phyloP scores from a whole-genome alignment of 2,329 filamentous ascomycete species.

The Zymoseptoria passerinii region DNA sequence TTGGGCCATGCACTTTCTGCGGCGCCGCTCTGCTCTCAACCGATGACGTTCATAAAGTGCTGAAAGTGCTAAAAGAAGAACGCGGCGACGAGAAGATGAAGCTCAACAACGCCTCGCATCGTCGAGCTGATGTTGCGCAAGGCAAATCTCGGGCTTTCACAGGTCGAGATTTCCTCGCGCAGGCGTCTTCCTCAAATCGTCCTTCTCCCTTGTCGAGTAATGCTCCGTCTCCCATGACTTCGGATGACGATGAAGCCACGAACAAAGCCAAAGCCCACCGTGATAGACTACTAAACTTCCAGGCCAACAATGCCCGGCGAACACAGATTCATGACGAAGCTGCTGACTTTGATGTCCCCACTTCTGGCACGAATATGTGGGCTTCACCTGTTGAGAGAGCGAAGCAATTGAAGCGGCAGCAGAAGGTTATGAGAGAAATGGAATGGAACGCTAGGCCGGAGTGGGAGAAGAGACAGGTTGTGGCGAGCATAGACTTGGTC shows the following conservation, averaged over 20 bases:
- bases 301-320: constrained; percentile 74
- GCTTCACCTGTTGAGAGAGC: constrained; percentile 75
- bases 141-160: constrained; percentile 29
- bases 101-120: constrained; percentile 63
- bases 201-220: constrained; percentile 30
- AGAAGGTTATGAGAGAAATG: constrained; percentile 73
- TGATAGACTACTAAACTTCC: constrained; percentile 71
- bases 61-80: constrained; percentile 73
- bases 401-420: constrained; percentile 73
- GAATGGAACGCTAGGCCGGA: constrained; percentile 79
- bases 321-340: constrained; percentile 85
- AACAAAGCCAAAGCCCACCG: constrained; percentile 67
- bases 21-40: constrained; percentile 61
- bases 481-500: constrained; percentile 76
- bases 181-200: constrained; percentile 28
- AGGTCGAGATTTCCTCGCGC: constrained; percentile 30
- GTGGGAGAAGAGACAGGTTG: constrained; percentile 78
- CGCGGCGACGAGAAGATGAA: constrained; percentile 80
- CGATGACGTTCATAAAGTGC: constrained; percentile 74
- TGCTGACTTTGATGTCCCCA: constrained; percentile 59
- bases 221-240: constrained; percentile 21
- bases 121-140: constrained; percentile 53
- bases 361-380: constrained; percentile 63
- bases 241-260: constrained; percentile 46
- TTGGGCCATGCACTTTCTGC: constrained; percentile 92